Percentiles rank a stretch among this genome's conserved stretches.
Evolutionary conservation across 1,139 yeast species (phyloP).

Genomic region (Sugiyamaella xylanicola): DNA sequence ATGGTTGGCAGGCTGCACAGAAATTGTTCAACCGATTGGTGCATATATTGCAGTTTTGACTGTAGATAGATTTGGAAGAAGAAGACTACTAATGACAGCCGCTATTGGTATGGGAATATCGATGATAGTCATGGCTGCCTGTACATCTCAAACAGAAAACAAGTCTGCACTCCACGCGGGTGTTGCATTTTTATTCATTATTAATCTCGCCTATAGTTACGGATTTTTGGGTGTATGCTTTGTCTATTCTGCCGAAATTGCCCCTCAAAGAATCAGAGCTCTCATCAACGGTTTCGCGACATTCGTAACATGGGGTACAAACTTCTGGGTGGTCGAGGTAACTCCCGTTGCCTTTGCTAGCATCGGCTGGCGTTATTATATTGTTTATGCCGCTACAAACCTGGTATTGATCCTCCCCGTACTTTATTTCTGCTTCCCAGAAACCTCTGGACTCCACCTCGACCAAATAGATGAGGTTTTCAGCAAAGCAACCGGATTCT

Average conservation of each 20-base stretch:
- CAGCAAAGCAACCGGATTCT: conserved; percentile 25
- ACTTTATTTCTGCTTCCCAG: conserved; percentile 51
- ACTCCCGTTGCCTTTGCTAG: conserved; percentile 47
- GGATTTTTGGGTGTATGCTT: conserved; percentile 33
- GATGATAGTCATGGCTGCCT: conserved; percentile 32
- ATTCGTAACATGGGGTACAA: conserved; percentile 48
- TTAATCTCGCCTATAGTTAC: conserved; percentile 30
- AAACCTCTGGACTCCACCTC: conserved; percentile 45
- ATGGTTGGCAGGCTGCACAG: conserved; percentile 47
- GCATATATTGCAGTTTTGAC: conserved; percentile 28
- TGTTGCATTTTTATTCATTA: conserved; percentile 30
- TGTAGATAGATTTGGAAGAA: conserved; percentile 30
- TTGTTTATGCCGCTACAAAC: conserved; percentile 41
- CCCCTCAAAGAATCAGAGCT: conserved; percentile 64
- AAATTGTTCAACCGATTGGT: conserved; percentile 40
- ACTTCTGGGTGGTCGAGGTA: conserved; percentile 48
- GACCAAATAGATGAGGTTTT: conserved; percentile 53
- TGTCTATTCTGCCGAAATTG: conserved; percentile 59
- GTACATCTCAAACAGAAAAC: conserved; percentile 28
- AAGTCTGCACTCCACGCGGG: conserved; percentile 30
- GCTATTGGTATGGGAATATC: conserved; percentile 31
- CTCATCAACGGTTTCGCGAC: conserved; percentile 53
- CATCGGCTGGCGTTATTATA: conserved; percentile 42
- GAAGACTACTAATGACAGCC: conserved; percentile 26
- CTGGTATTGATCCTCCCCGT: conserved; percentile 35